Percentiles rank a stretch among this genome's conserved stretches.
Conservation (phyloP, 805 yeast species). For the Candida fluviatilis region DNA sequence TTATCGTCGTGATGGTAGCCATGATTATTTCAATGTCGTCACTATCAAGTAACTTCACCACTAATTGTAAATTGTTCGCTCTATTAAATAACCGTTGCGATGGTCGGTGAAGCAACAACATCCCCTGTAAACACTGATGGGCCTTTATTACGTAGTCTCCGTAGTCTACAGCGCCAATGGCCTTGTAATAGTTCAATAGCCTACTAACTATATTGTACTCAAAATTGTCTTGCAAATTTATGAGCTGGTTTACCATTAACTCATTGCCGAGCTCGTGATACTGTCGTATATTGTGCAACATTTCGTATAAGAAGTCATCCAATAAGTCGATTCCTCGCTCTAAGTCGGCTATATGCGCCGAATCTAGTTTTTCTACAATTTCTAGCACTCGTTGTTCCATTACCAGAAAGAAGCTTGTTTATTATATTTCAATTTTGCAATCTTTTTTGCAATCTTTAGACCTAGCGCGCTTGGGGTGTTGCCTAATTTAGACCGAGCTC, state of each 20-base stretch:
- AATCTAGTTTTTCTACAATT: slow-evolving; percentile 1
- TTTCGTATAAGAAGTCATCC: slow-evolving; percentile 5
- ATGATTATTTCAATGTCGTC: slow-evolving; percentile 16
- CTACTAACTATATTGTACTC: slow-evolving; percentile 46
- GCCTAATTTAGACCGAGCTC: background rate
- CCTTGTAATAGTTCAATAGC: slow-evolving; percentile 5
- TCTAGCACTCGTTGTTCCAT: slow-evolving; percentile 1
- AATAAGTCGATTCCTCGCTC: slow-evolving; percentile 2
- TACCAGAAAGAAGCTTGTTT: background rate
- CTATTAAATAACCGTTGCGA: slow-evolving; percentile 49
- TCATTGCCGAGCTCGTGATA: slow-evolving; percentile 6
- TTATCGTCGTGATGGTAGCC: slow-evolving; percentile 49
- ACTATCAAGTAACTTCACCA: slow-evolving; percentile 22
- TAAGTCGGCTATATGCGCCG: background rate
- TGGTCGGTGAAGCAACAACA: slow-evolving; percentile 53
- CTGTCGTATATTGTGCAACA: slow-evolving; percentile 11
- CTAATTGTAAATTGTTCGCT: slow-evolving; percentile 33
- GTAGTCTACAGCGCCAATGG: slow-evolving; percentile 1
- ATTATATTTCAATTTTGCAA: too few species aligned
- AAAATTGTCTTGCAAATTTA: slow-evolving; percentile 48
- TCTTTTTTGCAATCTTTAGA: too few species aligned
- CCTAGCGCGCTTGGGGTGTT: too few species aligned
- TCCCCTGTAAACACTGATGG: slow-evolving; percentile 51
- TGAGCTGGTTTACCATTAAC: slow-evolving; percentile 22
- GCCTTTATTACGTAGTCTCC: background rate